Evolutionary conservation across 2,329 filamentous ascomycete species (phyloP).

Genomic region (Curvularia spicifera): DNA sequence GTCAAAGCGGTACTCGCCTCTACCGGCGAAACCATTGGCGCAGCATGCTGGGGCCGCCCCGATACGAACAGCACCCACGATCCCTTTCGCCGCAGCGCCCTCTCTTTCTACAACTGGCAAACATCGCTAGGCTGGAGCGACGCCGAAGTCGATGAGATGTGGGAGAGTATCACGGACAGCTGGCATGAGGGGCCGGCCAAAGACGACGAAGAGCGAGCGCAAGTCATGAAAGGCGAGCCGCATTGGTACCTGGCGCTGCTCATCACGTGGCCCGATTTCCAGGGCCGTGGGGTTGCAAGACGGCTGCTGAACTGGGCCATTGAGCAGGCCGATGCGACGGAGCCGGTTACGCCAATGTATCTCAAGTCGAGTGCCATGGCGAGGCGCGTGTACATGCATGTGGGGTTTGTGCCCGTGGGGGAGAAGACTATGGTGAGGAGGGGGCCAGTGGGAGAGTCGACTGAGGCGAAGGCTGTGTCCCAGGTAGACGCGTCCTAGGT

Average conservation of each 20-base stretch:
- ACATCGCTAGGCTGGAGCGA: slow-evolving; percentile 31
- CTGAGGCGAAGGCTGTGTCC: not conserved
- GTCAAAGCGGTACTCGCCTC: slow-evolving; percentile 37
- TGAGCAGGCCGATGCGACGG: slow-evolving; percentile 36
- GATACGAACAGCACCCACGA: slow-evolving; percentile 25
- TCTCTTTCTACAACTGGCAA: slow-evolving; percentile 31
- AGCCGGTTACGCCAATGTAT: slow-evolving; percentile 37
- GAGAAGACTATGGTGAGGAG: slow-evolving; percentile 29
- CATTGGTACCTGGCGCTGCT: slow-evolving; percentile 45
- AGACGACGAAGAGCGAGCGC: slow-evolving; percentile 27
- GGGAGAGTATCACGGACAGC: slow-evolving; percentile 20
- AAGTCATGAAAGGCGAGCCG: slow-evolving; percentile 26
- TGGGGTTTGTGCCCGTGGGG: slow-evolving; percentile 36
- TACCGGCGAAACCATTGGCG: slow-evolving; percentile 30
- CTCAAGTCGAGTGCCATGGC: slow-evolving; percentile 36
- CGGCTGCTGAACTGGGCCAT: slow-evolving; percentile 41
- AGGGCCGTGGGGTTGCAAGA: slow-evolving; percentile 38
- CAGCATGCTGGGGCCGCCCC: slow-evolving; percentile 39
- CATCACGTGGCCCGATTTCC: slow-evolving; percentile 39
- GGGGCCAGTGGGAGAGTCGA: slow-evolving; percentile 18
- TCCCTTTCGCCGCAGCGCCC: slow-evolving; percentile 28
- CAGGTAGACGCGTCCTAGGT: slow-evolving; percentile 1
- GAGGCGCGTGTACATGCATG: slow-evolving; percentile 38
- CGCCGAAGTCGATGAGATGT: slow-evolving; percentile 37
- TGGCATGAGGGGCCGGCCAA: slow-evolving; percentile 30